Conservation (phyloP, 2,329 filamentous ascomycete species). For the Pseudopithomyces chartarum region DNA sequence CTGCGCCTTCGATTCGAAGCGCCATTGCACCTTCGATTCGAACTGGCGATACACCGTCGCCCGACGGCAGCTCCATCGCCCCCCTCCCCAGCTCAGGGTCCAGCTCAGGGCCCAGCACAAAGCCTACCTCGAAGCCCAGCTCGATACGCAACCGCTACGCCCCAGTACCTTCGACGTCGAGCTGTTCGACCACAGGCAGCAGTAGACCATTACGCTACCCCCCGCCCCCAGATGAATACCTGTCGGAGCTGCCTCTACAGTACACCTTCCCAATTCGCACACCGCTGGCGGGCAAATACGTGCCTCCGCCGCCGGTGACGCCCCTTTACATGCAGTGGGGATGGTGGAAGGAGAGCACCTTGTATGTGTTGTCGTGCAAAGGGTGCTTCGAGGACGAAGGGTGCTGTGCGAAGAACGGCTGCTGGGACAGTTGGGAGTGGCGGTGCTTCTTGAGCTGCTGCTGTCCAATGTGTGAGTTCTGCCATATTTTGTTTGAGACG, state of each 20-base stretch:
- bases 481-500: background rate
- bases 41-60: no score
- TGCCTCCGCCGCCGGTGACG: background rate
- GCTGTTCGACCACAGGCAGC: background rate
- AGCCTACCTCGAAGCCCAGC: no score
- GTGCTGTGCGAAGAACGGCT: constrained; percentile 5
- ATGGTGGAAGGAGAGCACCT: background rate
- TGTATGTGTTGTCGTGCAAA: background rate
- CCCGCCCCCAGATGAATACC: background rate
- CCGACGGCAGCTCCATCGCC: no score
- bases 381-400: constrained; percentile 4
- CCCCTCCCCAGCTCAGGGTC: no score
- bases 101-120: no score
- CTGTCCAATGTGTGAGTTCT: constrained; percentile 8
- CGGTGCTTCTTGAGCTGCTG: constrained; percentile 2
- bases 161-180: background rate
- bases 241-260: background rate
- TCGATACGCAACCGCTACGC: no score
- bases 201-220: background rate
- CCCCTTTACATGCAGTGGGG: background rate
- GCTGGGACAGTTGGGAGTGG: constrained; percentile 5
- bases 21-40: no score
- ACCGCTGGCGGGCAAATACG: background rate
- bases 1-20: no score
- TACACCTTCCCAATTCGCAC: background rate